A percentile compares a stretch with the other conserved stretches of the same genome.
phyloP scores from a whole-genome alignment of 2,329 filamentous ascomycete species.

The Ramularia endophylla region DNA sequence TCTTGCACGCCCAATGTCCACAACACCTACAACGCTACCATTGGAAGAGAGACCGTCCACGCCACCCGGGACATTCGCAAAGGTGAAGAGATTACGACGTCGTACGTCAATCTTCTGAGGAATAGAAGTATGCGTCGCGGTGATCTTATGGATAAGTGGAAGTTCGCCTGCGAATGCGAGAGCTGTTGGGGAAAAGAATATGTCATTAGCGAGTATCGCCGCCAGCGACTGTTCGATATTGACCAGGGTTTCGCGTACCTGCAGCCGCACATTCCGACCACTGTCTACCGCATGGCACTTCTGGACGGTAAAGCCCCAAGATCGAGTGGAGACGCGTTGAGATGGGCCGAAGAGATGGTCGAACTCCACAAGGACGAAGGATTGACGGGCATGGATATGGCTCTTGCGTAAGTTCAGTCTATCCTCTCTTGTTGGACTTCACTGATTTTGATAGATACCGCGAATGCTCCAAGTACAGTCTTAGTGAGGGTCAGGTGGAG shows the following conservation, averaged over 20 bases:
- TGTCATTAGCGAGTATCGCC: neutral
- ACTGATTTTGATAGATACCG: constrained; percentile 8
- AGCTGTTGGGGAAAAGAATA: neutral
- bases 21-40: constrained; percentile 14
- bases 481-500: constrained; percentile 9
- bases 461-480: constrained; percentile 14
- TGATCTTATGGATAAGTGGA: neutral
- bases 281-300: constrained; percentile 11
- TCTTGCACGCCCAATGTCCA: constrained; percentile 24
- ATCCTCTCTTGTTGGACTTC: no score
- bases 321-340: neutral
- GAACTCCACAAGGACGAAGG: constrained; percentile 17
- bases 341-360: constrained; percentile 12
- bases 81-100: constrained; percentile 24
- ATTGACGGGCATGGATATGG: constrained; percentile 18
- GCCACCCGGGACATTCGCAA: constrained; percentile 23
- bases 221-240: constrained; percentile 1
- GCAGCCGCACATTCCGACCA: constrained; percentile 14
- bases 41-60: constrained; percentile 20
- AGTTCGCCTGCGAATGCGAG: constrained; percentile 6
- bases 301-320: neutral
- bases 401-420: constrained; percentile 6
- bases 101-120: constrained; percentile 12
- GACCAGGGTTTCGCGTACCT: constrained; percentile 11
- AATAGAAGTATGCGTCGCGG: neutral